A percentile compares a stretch with the other conserved stretches of the same genome.
phyloP scores from a whole-genome alignment of 1,284 basidiomycete genomes.

The Naganishia sp. region DNA sequence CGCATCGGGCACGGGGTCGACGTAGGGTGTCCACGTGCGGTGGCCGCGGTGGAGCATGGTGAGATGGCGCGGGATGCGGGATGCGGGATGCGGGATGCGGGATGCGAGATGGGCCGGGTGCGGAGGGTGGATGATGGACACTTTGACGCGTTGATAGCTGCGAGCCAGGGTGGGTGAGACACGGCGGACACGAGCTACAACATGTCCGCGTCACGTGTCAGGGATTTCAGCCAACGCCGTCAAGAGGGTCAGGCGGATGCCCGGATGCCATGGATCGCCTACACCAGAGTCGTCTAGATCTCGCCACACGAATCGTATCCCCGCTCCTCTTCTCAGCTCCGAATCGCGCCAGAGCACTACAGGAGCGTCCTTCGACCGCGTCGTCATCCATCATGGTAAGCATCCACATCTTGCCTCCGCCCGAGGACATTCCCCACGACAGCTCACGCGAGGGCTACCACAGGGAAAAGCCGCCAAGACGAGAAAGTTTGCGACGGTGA shows the following conservation, averaged over 20 bases:
- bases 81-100: too few relatives aligned
- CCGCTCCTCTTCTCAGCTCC: too few relatives aligned
- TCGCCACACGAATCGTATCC: too few relatives aligned
- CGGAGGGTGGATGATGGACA: neutral
- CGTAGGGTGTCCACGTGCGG: slow-evolving; percentile 27
- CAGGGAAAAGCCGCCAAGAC: slow-evolving; percentile 94
- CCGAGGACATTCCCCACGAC: neutral
- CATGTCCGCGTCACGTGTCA: neutral
- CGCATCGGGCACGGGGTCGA: slow-evolving; percentile 17
- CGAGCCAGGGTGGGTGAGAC: slow-evolving; percentile 15
- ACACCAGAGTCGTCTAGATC: too few relatives aligned
- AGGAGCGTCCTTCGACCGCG: neutral
- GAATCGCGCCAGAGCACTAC: too few relatives aligned
- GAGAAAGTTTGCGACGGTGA: slow-evolving; percentile 91
- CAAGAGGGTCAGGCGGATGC: neutral
- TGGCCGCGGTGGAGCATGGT: slow-evolving; percentile 24
- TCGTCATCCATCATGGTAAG: neutral
- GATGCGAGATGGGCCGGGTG: neutral
- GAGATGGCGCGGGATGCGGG: neutral
- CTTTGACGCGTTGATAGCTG: slow-evolving; percentile 10
- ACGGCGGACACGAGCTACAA: slow-evolving; percentile 13
- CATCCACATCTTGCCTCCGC: too few relatives aligned
- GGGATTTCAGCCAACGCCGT: neutral
- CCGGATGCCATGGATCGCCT: too few relatives aligned
- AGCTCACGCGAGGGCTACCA: too few relatives aligned